A percentile compares a stretch with the other conserved stretches of the same genome.
Evolutionary conservation across 805 yeast species (phyloP).

Genomic region (Ogataea siamensis): DNA sequence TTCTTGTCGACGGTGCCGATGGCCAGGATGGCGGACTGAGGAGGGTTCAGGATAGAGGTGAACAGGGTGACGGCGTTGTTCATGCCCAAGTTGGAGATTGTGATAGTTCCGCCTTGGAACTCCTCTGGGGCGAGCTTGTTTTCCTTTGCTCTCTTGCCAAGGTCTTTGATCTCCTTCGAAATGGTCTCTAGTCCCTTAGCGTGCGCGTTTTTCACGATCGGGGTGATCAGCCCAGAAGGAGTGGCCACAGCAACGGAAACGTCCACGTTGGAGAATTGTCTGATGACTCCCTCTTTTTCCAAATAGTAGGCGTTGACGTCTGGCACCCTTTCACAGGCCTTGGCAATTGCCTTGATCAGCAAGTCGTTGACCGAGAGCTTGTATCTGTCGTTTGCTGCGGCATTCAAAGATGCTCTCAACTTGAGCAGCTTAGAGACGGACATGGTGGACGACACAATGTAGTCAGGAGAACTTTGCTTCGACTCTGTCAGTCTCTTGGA

Average conservation of each 20-base stretch:
- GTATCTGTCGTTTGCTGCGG: constrained; percentile 80
- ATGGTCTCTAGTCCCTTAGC: constrained; percentile 80
- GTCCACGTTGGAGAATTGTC: constrained; percentile 89
- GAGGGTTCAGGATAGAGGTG: constrained; percentile 98
- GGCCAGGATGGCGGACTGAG: constrained; percentile 92
- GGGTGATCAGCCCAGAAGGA: constrained; percentile 95
- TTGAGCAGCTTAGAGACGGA: constrained; percentile 88
- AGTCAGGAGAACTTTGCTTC: constrained; percentile 84
- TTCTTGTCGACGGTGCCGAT: constrained; percentile 89
- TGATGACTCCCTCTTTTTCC: constrained; percentile 81
- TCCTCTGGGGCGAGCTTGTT: constrained; percentile 94
- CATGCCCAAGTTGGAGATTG: constrained; percentile 99
- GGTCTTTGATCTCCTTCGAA: constrained; percentile 81
- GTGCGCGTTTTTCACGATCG: constrained; percentile 88
- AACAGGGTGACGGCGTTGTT: constrained; percentile 88
- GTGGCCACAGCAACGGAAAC: constrained; percentile 99
- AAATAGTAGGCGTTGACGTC: constrained; percentile 94
- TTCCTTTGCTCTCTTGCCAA: constrained; percentile 94
- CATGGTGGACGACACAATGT: constrained; percentile 83
- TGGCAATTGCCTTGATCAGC: constrained; percentile 89
- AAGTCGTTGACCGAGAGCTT: constrained; percentile 92
- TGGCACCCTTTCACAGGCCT: constrained; percentile 88
- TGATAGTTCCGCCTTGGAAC: constrained; percentile 98
- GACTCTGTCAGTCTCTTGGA: constrained; percentile 86
- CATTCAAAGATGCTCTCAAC: constrained; percentile 86